A percentile compares a stretch with the other conserved stretches of the same genome.
Evolutionary conservation across 1,284 basidiomycete species (phyloP).

Genomic region (Meira nashicola): DNA sequence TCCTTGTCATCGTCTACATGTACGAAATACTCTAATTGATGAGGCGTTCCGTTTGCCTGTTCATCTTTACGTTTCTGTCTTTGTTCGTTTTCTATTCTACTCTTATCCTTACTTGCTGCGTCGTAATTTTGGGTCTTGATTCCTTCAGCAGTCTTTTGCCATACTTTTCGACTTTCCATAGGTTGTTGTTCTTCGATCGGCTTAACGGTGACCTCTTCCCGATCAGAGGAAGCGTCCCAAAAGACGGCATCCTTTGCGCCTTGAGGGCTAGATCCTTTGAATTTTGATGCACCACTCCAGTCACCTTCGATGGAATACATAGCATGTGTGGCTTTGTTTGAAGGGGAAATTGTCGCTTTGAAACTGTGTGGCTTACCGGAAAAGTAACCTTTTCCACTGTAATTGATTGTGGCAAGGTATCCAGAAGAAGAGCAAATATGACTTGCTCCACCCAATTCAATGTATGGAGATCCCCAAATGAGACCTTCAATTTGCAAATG

Average conservation of each 20-base stretch:
- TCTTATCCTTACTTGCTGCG: slow-evolving; percentile 81
- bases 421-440: slow-evolving; percentile 78
- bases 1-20: slow-evolving; percentile 51
- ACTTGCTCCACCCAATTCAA: slow-evolving; percentile 60
- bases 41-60: slow-evolving; percentile 65
- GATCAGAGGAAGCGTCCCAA: slow-evolving; percentile 56
- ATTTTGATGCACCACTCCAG: slow-evolving; percentile 71
- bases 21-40: slow-evolving; percentile 58
- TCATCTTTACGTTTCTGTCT: slow-evolving; percentile 83
- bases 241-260: slow-evolving; percentile 54
- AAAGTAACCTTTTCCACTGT: slow-evolving; percentile 91
- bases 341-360: slow-evolving; percentile 69
- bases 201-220: slow-evolving; percentile 68
- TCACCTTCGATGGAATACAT: slow-evolving; percentile 73
- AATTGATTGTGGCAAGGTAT: slow-evolving; percentile 64
- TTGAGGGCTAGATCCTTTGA: slow-evolving; percentile 36
- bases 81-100: slow-evolving; percentile 87
- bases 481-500: slow-evolving; percentile 53
- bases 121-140: slow-evolving; percentile 90
- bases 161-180: slow-evolving; percentile 81
- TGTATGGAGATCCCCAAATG: slow-evolving; percentile 57
- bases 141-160: slow-evolving; percentile 81
- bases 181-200: slow-evolving; percentile 66
- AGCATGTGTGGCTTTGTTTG: slow-evolving; percentile 54
- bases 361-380: slow-evolving; percentile 86